A percentile compares a stretch with the other conserved stretches of the same genome.
phyloP scores from a whole-genome alignment of 148 eudicot genomes.

The Heliamphora exappendiculata region DNA sequence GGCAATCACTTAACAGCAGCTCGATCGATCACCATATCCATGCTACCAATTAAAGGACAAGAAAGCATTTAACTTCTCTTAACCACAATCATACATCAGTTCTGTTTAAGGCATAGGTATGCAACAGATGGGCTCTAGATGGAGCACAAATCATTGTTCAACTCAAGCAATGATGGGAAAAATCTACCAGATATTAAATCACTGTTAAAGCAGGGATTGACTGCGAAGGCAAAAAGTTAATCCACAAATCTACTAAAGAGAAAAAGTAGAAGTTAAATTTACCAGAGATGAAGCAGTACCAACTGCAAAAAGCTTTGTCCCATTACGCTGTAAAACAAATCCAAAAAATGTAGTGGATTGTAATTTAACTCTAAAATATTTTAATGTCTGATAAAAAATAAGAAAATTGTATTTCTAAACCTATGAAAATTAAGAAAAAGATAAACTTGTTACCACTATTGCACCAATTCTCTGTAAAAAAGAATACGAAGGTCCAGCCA shows the following conservation, averaged over 20 bases:
- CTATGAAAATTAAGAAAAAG: too few relatives aligned
- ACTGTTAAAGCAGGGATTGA: background rate
- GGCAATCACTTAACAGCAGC: background rate
- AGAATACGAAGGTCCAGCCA: slow-evolving; percentile 73
- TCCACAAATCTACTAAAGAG: background rate
- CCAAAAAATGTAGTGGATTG: background rate
- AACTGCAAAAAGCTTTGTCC: slow-evolving; percentile 78
- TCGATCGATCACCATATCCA: background rate
- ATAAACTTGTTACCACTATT: too few relatives aligned
- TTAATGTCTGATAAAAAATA: background rate
- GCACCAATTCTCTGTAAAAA: slow-evolving; percentile 82
- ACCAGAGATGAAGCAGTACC: slow-evolving; percentile 81
- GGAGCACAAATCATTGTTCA: background rate
- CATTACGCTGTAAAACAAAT: slow-evolving; percentile 55
- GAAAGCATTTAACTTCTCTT: too few relatives aligned
- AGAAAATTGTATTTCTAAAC: too few relatives aligned
- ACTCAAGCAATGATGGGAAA: background rate
- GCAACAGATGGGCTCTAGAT: background rate
- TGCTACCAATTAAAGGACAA: too few relatives aligned
- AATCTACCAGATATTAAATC: too few relatives aligned
- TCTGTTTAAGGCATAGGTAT: too few relatives aligned
- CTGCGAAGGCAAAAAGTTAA: background rate
- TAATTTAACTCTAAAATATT: background rate
- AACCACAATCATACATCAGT: too few relatives aligned
- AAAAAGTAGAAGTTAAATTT: slow-evolving; percentile 9